Percentiles rank a stretch among this genome's conserved stretches.
phyloP scores from a whole-genome alignment of 1,284 basidiomycete species.

The Ceratobasidium sp. region DNA sequence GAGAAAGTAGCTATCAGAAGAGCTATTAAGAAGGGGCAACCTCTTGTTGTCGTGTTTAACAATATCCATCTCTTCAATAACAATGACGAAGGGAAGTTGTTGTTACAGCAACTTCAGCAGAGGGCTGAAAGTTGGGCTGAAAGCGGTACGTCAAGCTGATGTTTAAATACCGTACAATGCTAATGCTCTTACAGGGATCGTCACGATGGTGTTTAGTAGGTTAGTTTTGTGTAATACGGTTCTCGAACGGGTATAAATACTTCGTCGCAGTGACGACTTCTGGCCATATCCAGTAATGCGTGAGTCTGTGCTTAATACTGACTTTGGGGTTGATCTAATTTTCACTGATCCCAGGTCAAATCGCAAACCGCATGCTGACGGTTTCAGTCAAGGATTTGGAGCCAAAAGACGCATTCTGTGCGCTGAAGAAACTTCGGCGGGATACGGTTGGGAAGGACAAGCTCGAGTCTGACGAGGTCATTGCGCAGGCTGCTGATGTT shows the following conservation, averaged over 20 bases:
- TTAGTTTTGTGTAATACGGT: slow-evolving; percentile 53
- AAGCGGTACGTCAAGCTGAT: slow-evolving; percentile 60
- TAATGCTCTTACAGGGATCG: slow-evolving; percentile 60
- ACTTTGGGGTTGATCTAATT: not conserved
- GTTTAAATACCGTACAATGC: slow-evolving; percentile 36
- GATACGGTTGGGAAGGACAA: slow-evolving; percentile 45
- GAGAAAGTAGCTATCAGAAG: slow-evolving; percentile 79
- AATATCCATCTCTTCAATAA: slow-evolving; percentile 79
- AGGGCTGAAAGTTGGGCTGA: slow-evolving; percentile 84
- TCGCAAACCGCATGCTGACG: slow-evolving; percentile 74
- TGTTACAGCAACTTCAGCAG: slow-evolving; percentile 83
- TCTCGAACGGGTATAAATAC: slow-evolving; percentile 40
- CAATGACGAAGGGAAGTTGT: slow-evolving; percentile 74
- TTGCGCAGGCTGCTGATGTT: slow-evolving; percentile 58
- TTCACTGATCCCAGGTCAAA: slow-evolving; percentile 60
- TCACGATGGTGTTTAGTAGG: slow-evolving; percentile 81
- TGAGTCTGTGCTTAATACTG: slow-evolving; percentile 52
- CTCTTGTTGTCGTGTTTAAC: slow-evolving; percentile 77
- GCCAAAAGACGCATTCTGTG: slow-evolving; percentile 65
- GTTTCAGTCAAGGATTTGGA: slow-evolving; percentile 76
- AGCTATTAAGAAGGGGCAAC: slow-evolving; percentile 62
- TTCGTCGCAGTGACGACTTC: slow-evolving; percentile 67
- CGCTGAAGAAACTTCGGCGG: slow-evolving; percentile 55
- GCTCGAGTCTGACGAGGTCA: slow-evolving; percentile 46
- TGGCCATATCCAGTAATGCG: slow-evolving; percentile 76